Evolutionary conservation across 192 early-diverging fungal genomes (phyloP), one percentile per base, ranked within the genome.

Genomic region (Coemansia sp.): DNA sequence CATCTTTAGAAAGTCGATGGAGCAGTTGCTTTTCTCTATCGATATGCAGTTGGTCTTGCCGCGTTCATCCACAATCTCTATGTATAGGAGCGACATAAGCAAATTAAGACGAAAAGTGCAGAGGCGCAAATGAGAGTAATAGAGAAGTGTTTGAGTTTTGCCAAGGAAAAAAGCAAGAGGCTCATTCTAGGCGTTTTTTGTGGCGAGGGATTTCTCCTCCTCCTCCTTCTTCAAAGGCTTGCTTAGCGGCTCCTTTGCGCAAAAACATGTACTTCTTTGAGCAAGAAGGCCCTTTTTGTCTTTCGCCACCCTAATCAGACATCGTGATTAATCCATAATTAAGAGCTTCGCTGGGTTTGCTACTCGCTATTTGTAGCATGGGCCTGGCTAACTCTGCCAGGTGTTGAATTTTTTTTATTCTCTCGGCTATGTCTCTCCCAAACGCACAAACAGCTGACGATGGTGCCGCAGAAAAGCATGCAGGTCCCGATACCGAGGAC

Each of bases 41-140:
- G 25, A 55, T 28, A 55, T 13, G 16, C 31, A 55, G 52, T 28
- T 55, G 14, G 26, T 55, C 28, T 55, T 55, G 26, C 52, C 52
- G 26, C 52, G 52, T 16, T 55, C 52, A 16, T 55, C 52, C 11
- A 55, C 26, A 28, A 55, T 55, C 52, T 55, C 52, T n/a, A 55
- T 55, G 28, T 55, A 28, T 55, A 55, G 28, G 25, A 55, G 52
- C 52, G 28, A 14, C 28, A 55, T 55, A 26, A 28, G 52, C 1
- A 26, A 31, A n/a, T n/a, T n/a, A n/a, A n/a, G n/a, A n/a, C n/a
- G 11, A 26, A 52, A 2, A 52, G 28, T 13, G 31, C 48, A 50
- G 10, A 25, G 21, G 45, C n/a, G 23, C 21, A 26, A 14, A 11
- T 26, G 23, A 23, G 48, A 50, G 23, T 25, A 45, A 45, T n/a